Conservation (phyloP, 768 basidiomycete genomes). For the Sarcomyxa edulis region DNA sequence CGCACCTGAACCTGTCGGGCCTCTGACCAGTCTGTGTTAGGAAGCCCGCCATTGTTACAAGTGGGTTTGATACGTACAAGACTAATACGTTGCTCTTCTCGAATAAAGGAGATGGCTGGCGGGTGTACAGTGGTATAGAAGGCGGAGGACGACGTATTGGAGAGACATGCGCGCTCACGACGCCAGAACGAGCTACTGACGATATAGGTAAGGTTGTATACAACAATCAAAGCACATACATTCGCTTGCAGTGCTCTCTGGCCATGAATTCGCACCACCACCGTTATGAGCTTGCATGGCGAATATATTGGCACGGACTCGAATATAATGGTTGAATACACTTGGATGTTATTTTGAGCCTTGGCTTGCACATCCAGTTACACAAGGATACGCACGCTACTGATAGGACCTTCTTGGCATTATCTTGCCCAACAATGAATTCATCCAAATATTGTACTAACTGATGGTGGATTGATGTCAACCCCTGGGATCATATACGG, state of each 20-base stretch:
- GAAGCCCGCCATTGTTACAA: constrained; percentile 1
- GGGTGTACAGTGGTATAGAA: constrained; percentile 30
- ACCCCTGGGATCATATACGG: not conserved
- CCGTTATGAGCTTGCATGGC: constrained; percentile 34
- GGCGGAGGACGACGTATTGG: constrained; percentile 46
- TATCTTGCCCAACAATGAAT: constrained; percentile 88
- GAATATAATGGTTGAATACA: constrained; percentile 94
- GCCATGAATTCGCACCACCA: constrained; percentile 10
- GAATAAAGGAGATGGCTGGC: constrained; percentile 52
- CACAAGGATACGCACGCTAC: constrained; percentile 79
- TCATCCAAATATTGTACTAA: constrained; percentile 82
- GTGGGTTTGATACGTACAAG: constrained; percentile 46
- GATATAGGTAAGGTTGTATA: too few species aligned
- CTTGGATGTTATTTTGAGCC: constrained; percentile 39
- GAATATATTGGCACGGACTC: constrained; percentile 68
- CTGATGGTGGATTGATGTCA: constrained; percentile 30
- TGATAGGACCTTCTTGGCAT: constrained; percentile 88
- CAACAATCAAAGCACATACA: too few species aligned
- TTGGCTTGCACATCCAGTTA: too few species aligned
- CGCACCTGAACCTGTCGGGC: constrained; percentile 81
- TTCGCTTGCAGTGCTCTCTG: constrained; percentile 4
- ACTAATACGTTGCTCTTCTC: constrained; percentile 97
- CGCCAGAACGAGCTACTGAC: constrained; percentile 27
- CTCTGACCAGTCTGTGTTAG: constrained; percentile 33
- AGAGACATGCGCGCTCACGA: constrained; percentile 55